Evolutionary conservation across 208 protist species (phyloP).

Genomic region (Wallacemonas sp.): DNA sequence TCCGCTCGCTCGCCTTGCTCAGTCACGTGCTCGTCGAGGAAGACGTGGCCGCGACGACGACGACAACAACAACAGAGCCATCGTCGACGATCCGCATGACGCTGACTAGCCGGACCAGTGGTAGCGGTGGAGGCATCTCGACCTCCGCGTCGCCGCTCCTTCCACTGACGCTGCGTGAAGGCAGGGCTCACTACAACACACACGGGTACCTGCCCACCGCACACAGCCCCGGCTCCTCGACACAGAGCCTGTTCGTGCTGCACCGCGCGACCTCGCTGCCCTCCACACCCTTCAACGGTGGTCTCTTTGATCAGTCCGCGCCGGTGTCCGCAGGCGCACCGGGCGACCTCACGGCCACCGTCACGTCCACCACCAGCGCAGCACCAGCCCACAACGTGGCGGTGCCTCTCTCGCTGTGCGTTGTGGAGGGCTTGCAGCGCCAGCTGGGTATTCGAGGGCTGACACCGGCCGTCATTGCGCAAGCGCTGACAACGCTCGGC

Average conservation of each 20-base stretch:
- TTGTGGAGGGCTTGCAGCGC: conserved; percentile 47
- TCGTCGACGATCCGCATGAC: conserved; percentile 9
- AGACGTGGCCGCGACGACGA: conserved; percentile 10
- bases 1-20: conserved; percentile 16
- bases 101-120: no score
- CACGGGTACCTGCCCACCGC: neutral
- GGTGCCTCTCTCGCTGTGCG: conserved; percentile 26
- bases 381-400: conserved; percentile 26
- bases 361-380: conserved; percentile 5
- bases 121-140: neutral
- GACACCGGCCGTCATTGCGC: conserved; percentile 25
- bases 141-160: neutral
- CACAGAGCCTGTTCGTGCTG: conserved; percentile 1
- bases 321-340: neutral
- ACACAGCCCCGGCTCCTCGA: neutral
- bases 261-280: neutral
- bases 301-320: neutral
- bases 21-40: conserved; percentile 35
- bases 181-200: no score
- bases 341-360: neutral
- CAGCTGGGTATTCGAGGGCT: conserved; percentile 50
- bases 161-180: neutral
- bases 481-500: conserved; percentile 29
- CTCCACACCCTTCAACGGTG: neutral
- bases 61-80: conserved; percentile 9